phyloP scores from a whole-genome alignment of 2,329 filamentous ascomycete species.

The Cadophora sp. region DNA sequence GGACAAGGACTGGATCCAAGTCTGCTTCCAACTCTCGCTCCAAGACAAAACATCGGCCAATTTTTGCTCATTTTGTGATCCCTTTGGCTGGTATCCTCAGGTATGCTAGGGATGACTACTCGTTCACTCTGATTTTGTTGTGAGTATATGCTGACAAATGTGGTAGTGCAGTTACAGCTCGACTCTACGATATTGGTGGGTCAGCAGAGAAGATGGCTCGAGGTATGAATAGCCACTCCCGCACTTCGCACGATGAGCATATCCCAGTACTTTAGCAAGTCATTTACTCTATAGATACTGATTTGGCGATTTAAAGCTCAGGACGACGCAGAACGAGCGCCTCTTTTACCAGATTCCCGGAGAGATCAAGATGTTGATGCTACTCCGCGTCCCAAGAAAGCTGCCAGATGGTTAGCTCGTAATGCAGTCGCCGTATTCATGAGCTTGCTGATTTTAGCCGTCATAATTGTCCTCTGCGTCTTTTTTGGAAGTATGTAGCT shows the following conservation, averaged over 20 bases:
- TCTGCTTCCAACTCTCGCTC: conserved; percentile 2
- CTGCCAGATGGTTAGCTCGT: conserved; percentile 30
- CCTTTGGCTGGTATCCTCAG: conserved; percentile 26
- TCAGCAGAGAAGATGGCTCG: conserved; percentile 18
- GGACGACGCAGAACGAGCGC: conserved; percentile 32
- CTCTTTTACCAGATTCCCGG: conserved; percentile 33
- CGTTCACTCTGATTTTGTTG: not conserved
- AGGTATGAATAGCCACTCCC: conserved; percentile 2
- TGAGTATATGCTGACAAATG: not conserved
- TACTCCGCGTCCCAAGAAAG: conserved; percentile 24
- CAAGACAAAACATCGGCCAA: conserved; percentile 5
- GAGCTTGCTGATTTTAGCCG: conserved; percentile 34
- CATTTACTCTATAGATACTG: not conserved
- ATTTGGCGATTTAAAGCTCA: not conserved
- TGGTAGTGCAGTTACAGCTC: conserved; percentile 25
- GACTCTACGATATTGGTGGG: conserved; percentile 38
- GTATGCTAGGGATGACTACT: not conserved
- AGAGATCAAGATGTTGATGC: conserved; percentile 11
- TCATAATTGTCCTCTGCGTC: conserved; percentile 38
- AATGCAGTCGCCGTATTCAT: conserved; percentile 39
- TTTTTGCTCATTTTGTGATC: conserved; percentile 35
- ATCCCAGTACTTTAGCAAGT: not conserved
- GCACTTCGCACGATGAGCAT: not conserved
- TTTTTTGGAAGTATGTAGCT: conserved; percentile 37
- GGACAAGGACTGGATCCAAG: conserved; percentile 22